phyloP scores from a whole-genome alignment of 2,329 filamentous ascomycete genomes.

The Neonectria coccinea region DNA sequence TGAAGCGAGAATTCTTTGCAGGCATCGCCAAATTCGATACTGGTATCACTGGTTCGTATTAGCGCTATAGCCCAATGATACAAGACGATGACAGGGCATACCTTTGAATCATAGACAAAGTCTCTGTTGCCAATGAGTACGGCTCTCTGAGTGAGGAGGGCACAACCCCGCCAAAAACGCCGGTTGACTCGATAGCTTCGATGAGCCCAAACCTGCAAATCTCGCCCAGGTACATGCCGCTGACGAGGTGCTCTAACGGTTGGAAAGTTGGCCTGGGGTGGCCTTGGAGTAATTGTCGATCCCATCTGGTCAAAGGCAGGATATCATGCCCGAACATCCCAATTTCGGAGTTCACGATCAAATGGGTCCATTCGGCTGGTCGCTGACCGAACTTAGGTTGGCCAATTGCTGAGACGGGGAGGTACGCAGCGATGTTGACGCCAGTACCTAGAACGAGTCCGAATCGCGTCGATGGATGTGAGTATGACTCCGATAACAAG shows the following conservation, averaged over 20 bases:
- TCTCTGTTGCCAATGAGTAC: constrained; percentile 72
- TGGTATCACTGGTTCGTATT: constrained; percentile 57
- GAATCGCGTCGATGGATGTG: constrained; percentile 68
- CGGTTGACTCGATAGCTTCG: constrained; percentile 67
- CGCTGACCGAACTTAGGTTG: constrained; percentile 67
- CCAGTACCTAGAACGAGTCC: constrained; percentile 76
- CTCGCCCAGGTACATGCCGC: constrained; percentile 76
- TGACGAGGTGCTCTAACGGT: constrained; percentile 71
- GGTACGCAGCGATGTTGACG: constrained; percentile 73
- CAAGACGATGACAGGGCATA: constrained; percentile 51
- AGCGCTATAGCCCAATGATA: constrained; percentile 25
- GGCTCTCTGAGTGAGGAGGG: constrained; percentile 63
- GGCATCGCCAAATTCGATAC: constrained; percentile 57
- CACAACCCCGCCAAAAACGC: constrained; percentile 67
- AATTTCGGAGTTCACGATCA: constrained; percentile 75
- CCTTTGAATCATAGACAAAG: constrained; percentile 68
- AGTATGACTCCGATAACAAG: constrained; percentile 72
- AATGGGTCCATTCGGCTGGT: constrained; percentile 68
- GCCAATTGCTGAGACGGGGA: constrained; percentile 68
- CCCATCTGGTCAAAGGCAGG: constrained; percentile 72
- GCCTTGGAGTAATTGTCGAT: constrained; percentile 61
- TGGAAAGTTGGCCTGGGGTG: constrained; percentile 71
- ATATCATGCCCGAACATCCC: constrained; percentile 73
- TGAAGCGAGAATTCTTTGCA: constrained; percentile 61
- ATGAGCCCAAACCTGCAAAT: constrained; percentile 68